Conservation (phyloP, 169 alveolate genomes). For the Theileria orientalis region DNA sequence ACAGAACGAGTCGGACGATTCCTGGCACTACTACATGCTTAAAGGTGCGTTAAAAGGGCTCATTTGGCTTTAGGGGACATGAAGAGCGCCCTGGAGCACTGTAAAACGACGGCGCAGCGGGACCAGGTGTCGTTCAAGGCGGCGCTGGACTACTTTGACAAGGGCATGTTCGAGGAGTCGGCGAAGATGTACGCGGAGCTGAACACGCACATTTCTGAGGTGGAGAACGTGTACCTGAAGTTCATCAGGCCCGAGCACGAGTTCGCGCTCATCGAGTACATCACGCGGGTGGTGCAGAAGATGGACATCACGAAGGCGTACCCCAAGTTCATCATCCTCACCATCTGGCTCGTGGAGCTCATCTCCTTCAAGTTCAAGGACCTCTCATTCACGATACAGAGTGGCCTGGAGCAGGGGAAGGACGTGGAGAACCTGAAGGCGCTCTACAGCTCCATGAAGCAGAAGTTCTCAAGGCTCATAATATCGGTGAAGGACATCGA, state of each 20-base stretch:
- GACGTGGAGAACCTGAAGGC: constrained; percentile 2
- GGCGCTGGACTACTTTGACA: constrained; percentile 53
- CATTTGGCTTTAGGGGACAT: constrained; percentile 28
- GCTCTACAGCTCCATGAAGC: constrained; percentile 15
- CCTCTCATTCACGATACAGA: constrained; percentile 29
- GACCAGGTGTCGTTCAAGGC: constrained; percentile 48
- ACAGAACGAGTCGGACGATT: constrained; percentile 51
- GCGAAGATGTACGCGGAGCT: constrained; percentile 57
- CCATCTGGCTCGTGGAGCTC: constrained; percentile 60
- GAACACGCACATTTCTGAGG: constrained; percentile 42
- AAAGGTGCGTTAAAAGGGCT: constrained; percentile 18
- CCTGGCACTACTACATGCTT: constrained; percentile 59
- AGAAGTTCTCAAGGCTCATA: constrained; percentile 34
- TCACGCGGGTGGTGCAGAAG: constrained; percentile 27
- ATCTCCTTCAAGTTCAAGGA: constrained; percentile 34
- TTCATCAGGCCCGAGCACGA: constrained; percentile 50
- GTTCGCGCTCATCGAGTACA: constrained; percentile 47
- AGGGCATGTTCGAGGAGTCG: constrained; percentile 47
- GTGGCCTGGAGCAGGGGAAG: constrained; percentile 21
- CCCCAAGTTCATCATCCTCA: constrained; percentile 58
- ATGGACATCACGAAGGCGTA: constrained; percentile 28
- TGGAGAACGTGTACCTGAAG: constrained; percentile 50
- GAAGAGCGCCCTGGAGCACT: constrained; percentile 40
- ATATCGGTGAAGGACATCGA: constrained; percentile 42
- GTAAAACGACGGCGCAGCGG: constrained; percentile 52